Conservation (phyloP, 495 filamentous ascomycete species). For the Neurospora sp. region DNA sequence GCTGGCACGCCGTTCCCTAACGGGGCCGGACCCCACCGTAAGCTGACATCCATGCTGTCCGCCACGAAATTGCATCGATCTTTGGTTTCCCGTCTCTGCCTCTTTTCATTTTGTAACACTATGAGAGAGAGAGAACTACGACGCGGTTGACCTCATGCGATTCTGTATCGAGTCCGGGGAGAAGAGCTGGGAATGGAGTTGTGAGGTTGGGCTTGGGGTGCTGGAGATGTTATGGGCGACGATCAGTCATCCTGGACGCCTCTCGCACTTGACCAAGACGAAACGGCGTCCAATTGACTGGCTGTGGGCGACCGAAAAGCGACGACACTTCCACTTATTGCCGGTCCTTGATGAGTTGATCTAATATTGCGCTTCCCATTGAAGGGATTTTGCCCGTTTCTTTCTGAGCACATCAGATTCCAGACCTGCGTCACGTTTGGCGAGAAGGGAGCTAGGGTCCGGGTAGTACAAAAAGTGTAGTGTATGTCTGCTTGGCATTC, state of each 20-base stretch:
- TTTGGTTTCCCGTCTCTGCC: background rate
- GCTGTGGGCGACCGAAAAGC: background rate
- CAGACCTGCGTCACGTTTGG: background rate
- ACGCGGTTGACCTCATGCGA: no score
- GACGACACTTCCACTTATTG: background rate
- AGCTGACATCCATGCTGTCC: background rate
- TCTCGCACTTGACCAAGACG: background rate
- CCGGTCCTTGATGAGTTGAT: background rate
- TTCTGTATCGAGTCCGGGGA: background rate
- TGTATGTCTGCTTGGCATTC: background rate
- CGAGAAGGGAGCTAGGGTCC: background rate
- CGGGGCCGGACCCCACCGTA: background rate
- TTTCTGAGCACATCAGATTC: background rate
- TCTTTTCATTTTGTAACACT: background rate
- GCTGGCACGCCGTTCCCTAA: background rate
- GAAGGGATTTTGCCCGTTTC: background rate
- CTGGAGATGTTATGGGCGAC: background rate
- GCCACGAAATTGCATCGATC: background rate
- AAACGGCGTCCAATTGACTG: background rate
- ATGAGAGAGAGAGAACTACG: background rate
- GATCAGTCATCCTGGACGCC: background rate
- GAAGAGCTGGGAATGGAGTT: background rate
- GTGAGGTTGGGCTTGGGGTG: background rate
- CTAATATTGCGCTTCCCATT: background rate
- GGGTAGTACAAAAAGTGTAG: background rate